Percentiles rank a stretch among this genome's conserved stretches.
phyloP scores from a whole-genome alignment of 352 stramenopile species.

The Pythium sukuiense region DNA sequence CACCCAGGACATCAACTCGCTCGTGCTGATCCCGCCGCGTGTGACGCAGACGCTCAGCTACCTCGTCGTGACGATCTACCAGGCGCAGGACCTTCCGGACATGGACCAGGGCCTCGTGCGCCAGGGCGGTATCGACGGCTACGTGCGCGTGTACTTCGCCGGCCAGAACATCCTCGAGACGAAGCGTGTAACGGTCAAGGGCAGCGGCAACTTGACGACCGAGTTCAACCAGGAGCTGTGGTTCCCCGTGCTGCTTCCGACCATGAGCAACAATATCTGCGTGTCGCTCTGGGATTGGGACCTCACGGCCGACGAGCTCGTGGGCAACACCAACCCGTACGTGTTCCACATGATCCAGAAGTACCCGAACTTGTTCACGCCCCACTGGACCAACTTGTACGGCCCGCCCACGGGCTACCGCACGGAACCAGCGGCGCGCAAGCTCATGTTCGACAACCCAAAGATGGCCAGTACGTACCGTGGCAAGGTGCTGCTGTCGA shows the following conservation, averaged over 20 bases:
- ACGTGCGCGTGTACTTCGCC: conserved; percentile 74
- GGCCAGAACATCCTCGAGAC: conserved; percentile 71
- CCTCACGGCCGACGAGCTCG: conserved; percentile 65
- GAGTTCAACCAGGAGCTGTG: conserved; percentile 84
- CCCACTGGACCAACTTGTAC: conserved; percentile 84
- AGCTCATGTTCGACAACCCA: conserved; percentile 67
- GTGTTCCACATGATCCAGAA: conserved; percentile 73
- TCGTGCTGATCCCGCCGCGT: conserved; percentile 81
- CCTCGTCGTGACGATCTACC: conserved; percentile 78
- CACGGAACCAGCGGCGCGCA: conserved; percentile 34
- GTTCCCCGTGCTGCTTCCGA: conserved; percentile 82
- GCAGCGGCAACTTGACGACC: conserved; percentile 41
- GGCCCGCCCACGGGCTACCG: conserved; percentile 68
- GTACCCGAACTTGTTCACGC: conserved; percentile 53
- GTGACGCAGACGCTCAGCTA: conserved; percentile 71
- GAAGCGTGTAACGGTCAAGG: conserved; percentile 66
- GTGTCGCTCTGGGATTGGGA: conserved; percentile 86
- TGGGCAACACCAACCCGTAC: conserved; percentile 67
- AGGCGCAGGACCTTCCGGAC: conserved; percentile 75
- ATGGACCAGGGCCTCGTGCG: conserved; percentile 81
- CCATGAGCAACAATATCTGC: conserved; percentile 81
- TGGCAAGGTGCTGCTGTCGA: conserved; percentile 62
- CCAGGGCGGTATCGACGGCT: conserved; percentile 78
- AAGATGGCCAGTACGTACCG: conserved; percentile 74
- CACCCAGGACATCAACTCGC: conserved; percentile 69